phyloP scores from a whole-genome alignment of 257 asterid species.

The Nyctanthes arbortristis region DNA sequence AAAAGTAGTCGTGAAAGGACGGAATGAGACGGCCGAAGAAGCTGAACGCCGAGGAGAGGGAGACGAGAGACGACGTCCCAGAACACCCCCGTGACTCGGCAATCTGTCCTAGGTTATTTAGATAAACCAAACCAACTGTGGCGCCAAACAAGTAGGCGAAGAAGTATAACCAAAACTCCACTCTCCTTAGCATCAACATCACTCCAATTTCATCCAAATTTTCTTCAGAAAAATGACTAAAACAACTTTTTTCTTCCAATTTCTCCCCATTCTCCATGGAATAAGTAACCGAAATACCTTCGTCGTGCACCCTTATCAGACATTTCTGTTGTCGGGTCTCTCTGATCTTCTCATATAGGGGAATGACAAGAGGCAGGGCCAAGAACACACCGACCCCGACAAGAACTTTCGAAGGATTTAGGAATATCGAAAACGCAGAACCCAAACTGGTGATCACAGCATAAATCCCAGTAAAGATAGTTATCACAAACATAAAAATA shows the following conservation, averaged over 20 bases:
- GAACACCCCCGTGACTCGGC: constrained; percentile 66
- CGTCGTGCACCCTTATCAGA: constrained; percentile 43
- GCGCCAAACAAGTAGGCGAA: constrained; percentile 68
- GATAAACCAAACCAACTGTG: constrained; percentile 67
- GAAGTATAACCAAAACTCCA: constrained; percentile 71
- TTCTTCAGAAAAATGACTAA: constrained; percentile 12
- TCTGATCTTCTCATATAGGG: constrained; percentile 43
- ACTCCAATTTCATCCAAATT: constrained; percentile 51
- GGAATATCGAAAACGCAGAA: constrained; percentile 2
- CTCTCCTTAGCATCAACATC: constrained; percentile 45
- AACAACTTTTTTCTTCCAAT: not conserved
- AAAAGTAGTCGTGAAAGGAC: constrained; percentile 52
- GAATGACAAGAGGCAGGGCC: constrained; percentile 42
- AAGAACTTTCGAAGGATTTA: constrained; percentile 23
- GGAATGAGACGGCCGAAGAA: constrained; percentile 83
- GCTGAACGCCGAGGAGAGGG: constrained; percentile 62
- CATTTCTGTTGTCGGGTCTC: constrained; percentile 51
- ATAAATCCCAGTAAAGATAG: constrained; percentile 49
- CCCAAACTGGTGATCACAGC: constrained; percentile 58
- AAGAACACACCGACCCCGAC: constrained; percentile 41
- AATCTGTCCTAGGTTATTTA: constrained; percentile 75
- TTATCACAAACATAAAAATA: constrained; percentile 47
- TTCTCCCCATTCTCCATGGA: constrained; percentile 18
- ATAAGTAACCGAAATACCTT: not conserved
- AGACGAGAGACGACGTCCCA: constrained; percentile 53